Base-by-base conservation (phyloP, 768 basidiomycete genomes). In the Plicaturopsis crispa region DNA sequence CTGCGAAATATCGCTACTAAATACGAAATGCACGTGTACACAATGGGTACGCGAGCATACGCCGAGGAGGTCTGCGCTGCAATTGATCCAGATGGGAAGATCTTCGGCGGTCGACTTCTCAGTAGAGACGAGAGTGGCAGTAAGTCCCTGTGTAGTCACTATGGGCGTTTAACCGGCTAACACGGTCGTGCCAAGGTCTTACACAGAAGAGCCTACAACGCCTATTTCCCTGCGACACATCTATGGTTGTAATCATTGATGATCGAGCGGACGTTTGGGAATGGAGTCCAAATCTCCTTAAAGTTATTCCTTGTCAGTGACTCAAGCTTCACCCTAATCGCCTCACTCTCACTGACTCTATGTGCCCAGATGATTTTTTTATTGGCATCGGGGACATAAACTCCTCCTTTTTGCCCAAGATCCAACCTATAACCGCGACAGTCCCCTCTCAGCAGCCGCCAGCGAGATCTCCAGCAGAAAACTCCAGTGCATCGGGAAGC, bases 11-110 rank as follows among this genome's bases (percentile, higher is more conserved):
- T 84, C 47, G 73, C 85, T 24, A 63, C 67, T 35, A 80, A 85
- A 53, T 99, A 94, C 60, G 93, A 98, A 63, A 91, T 98, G 91
- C 96, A 98, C 57, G 93, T 99, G 33, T 99, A 99, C 61, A 99
- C 94, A 17, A 98, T 98, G 93, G 96, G 96, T 39, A 97, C 94
- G 18, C 80, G 96, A 32, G 84, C 90, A 32, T 99, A 98, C 60
- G 96, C 96, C 24, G 87, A 92, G 59, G 77, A 91, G 57, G 94
- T 98, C 14, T 96, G 92, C 59, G 76, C 83, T 33, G 84, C 89
- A 19, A 89, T 99, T 53, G 96, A 99, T 65, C 89, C 94, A 11
- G 78, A 83, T 36, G 79, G 80, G 4, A 80, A 69, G 57, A 67
- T 84, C 47, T 99, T 99, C 51, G 84, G 88, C 34, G 84, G 83